phyloP scores from a whole-genome alignment of 345 rosid genomes.

The Eucalyptus urophylla region DNA sequence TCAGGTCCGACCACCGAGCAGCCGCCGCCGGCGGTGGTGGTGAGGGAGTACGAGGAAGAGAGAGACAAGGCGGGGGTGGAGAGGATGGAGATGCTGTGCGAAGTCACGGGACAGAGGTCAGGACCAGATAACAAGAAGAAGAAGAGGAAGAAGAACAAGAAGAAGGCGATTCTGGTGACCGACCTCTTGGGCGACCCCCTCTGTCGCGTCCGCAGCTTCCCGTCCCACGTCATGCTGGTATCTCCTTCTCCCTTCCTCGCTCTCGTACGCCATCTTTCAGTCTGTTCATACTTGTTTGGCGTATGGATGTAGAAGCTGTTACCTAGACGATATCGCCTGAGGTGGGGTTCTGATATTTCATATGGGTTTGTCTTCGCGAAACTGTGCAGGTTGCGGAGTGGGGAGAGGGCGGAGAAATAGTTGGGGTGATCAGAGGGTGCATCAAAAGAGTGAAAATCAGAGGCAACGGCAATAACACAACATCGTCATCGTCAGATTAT shows the following conservation, averaged over 20 bases:
- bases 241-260: not conserved
- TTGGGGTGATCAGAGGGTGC: slow-evolving; percentile 63
- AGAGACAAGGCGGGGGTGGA: slow-evolving; percentile 51
- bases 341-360: not conserved
- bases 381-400: slow-evolving; percentile 52
- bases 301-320: not conserved
- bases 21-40: slow-evolving; percentile 1
- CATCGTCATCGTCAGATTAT: not conserved
- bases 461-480: not conserved
- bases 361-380: not conserved
- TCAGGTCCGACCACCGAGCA: not conserved
- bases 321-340: not conserved
- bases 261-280: not conserved
- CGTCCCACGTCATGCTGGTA: slow-evolving; percentile 55
- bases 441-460: slow-evolving; percentile 38
- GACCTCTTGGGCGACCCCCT: slow-evolving; percentile 72
- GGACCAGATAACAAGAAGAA: not conserved
- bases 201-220: slow-evolving; percentile 56
- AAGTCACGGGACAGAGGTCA: not conserved
- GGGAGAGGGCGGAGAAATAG: slow-evolving; percentile 34
- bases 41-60: slow-evolving; percentile 51
- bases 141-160: slow-evolving; percentile 11
- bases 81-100: slow-evolving; percentile 52
- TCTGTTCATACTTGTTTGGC: not conserved
- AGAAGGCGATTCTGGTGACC: slow-evolving; percentile 48